A percentile compares a stretch with the other conserved stretches of the same genome.
These are phyloP conservation scores for Neurospora sp. DNA, from an alignment of 495 filamentous ascomycete species.

Conservation along the genomic window DNA sequence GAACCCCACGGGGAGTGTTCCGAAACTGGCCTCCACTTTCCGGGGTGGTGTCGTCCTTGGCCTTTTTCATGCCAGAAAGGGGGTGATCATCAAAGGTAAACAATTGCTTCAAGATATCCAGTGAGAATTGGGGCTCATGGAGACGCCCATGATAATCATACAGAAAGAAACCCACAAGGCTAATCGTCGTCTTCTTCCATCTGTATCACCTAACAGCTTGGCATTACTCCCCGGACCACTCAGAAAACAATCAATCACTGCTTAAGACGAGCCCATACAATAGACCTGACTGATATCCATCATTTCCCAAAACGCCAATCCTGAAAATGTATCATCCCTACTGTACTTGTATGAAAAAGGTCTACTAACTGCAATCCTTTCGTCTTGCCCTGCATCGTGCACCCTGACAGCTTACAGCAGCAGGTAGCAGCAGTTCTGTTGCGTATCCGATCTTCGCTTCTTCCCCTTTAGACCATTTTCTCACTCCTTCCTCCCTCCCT, in stretches of 20 bases:
- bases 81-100: background rate
- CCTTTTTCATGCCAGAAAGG: background rate
- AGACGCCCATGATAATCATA: background rate
- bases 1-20: background rate
- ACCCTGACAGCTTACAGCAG: background rate
- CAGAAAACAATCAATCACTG: background rate
- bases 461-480: background rate
- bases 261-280: background rate
- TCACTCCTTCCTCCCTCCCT: background rate
- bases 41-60: background rate
- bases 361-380: background rate
- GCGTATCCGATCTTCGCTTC: background rate
- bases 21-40: background rate
- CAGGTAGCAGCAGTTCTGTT: background rate
- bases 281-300: background rate
- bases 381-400: background rate
- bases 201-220: background rate
- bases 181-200: background rate
- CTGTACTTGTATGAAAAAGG: background rate
- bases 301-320: background rate
- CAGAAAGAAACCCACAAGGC: background rate
- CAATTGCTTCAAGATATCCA: background rate
- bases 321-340: background rate
- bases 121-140: background rate
- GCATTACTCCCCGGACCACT: background rate